These are phyloP conservation scores for Filobasidium uniguttulatum DNA, from an alignment of 1,284 basidiomycete species.

Conservation along the genomic window DNA sequence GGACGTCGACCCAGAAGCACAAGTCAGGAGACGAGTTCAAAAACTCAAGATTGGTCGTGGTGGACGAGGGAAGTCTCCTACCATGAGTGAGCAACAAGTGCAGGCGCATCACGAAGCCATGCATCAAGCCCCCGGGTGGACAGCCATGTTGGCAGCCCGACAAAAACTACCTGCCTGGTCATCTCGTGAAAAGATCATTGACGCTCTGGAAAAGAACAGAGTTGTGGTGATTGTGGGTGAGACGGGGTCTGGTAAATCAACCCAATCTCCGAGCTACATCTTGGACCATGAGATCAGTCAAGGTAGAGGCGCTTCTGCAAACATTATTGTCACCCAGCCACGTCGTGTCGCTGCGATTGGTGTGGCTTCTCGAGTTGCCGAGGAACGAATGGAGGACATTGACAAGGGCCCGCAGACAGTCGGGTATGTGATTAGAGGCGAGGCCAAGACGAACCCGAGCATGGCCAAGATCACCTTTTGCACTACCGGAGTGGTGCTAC, in stretches of 20 bases:
- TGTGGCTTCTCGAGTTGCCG: constrained; percentile 72
- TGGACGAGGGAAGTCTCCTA: not conserved
- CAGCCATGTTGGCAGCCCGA: constrained; percentile 46
- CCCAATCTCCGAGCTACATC: constrained; percentile 71
- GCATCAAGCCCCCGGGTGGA: constrained; percentile 44
- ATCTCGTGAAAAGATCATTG: constrained; percentile 51
- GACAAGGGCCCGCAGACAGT: constrained; percentile 44
- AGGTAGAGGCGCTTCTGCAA: constrained; percentile 51
- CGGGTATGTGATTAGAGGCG: constrained; percentile 79
- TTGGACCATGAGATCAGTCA: constrained; percentile 61
- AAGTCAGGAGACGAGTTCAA: constrained; percentile 1
- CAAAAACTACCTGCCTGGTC: constrained; percentile 62
- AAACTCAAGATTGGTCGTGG: constrained; percentile 6
- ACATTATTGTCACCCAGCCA: constrained; percentile 80
- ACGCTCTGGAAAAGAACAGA: constrained; percentile 47
- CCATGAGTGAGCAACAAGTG: constrained; percentile 41
- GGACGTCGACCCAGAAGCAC: constrained; percentile 13
- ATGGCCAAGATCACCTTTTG: constrained; percentile 70
- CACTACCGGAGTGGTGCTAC: constrained; percentile 80
- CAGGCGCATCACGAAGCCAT: constrained; percentile 40
- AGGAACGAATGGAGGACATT: constrained; percentile 65
- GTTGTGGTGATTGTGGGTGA: constrained; percentile 70
- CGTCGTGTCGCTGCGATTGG: constrained; percentile 79
- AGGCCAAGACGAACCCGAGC: constrained; percentile 51
- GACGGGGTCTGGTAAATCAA: constrained; percentile 69